Base-by-base conservation (phyloP, 2,329 filamentous ascomycete genomes). In the Helminthosporium solani region DNA sequence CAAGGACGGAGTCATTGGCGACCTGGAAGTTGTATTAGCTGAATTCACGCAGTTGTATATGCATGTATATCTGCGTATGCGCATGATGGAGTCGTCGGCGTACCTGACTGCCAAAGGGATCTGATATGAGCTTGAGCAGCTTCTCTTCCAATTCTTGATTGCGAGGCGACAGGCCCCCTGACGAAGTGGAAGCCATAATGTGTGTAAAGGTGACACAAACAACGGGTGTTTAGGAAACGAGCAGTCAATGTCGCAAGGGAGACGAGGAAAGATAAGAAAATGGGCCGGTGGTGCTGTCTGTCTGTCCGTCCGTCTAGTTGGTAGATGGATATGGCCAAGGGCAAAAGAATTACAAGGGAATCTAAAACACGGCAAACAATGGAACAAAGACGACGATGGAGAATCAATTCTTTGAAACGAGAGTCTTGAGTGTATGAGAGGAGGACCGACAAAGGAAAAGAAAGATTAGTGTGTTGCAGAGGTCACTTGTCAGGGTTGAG, bases 1-100 rank as follows among this genome's bases (percentile, higher is more conserved):
- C 86, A 71, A 85, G 84, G 49, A 96, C 78, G 34, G 90, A 86
- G 46, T 80, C 76, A 52, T 74, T 63, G 58, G 75, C 71, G 50
- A 83, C 74, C 81, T 84, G 58, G 39, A n/a, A 15, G 21, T 23
- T 3, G 1, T 33, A 54, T 66, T 40, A 67, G 58, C 36, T 6
- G 5, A 25, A 8, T 8, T 4, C 8, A 23, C 6, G 23, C 31
- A 18, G n/a, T 7, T 16, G 25, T 19, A 25, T 9, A 3, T 7
- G 19, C 42, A 19, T 15, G 19, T 43, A 16, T 19, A 25, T 25
- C n/a, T n/a, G n/a, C n/a, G n/a, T n/a, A n/a, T n/a, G n/a, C n/a
- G n/a, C n/a, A n/a, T n/a, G n/a, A n/a, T n/a, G n/a, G n/a, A n/a
- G n/a, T n/a, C 6, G 7, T 9, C 16, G 27, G 41, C 57, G 12